Base-by-base conservation (phyloP, 2,329 filamentous ascomycete genomes). In the Purpureocillium lavendulum region DNA sequence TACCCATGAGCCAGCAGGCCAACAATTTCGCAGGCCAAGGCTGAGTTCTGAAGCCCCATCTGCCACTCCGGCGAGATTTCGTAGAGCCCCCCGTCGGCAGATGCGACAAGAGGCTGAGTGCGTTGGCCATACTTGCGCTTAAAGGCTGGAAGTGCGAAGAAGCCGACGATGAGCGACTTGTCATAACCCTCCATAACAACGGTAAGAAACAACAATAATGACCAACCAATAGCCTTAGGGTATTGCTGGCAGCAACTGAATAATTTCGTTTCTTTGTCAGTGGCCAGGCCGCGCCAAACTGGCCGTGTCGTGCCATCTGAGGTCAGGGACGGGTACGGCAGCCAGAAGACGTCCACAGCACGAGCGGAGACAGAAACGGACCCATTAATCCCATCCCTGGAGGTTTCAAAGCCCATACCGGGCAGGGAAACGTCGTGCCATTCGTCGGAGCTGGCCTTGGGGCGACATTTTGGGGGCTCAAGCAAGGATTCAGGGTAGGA, bases 1-100 rank as follows among this genome's bases (percentile, higher is more conserved):
- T 58, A 58, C 4, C 68, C 68, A 36, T 62, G 64, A 15, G 64
- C 43, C 30, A 67, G 49, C 3, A 69, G 52, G 1, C 68, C 68
- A 2, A 69, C 31, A 14, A 51, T 49, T 33, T 51, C 49, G 33
- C 40, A 51, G 4, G 30, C 43, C 35, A 51, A 40, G 10, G 49
- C 49, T 2, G 45, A 45, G 18, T 51, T 51, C 7, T 48, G 47
- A 16, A 51, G 33, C 3, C 47, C 49, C 47, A 51, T 51, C 34
- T 51, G 49, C 49, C 47, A 51, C 4, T 36, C 29, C 3, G 49
- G 45, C 7, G 47, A 55, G 28, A 71, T 55, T 44, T 66, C 52
- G 35, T 65, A 65, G n/a, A n/a, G n/a, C n/a, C n/a, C n/a, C n/a
- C n/a, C n/a, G 4, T 49, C 47, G 10, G 50, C 54, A 26, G 26